Evolutionary conservation across 1,139 yeast species (phyloP).

Genomic region (Suzukiozyma palmioleophila): DNA sequence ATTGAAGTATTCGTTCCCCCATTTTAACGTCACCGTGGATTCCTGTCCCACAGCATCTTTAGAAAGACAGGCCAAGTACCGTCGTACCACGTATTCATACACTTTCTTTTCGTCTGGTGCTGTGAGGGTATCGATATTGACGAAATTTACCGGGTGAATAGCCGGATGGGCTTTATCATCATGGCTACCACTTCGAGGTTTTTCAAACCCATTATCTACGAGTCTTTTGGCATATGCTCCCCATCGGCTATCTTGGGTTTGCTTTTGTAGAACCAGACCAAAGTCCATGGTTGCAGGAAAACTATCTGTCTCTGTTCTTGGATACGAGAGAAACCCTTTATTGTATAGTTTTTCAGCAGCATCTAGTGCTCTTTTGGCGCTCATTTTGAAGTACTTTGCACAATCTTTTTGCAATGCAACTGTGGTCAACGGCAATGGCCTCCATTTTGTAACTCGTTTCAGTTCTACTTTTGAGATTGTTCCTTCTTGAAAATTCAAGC

Average conservation of each 20-base stretch:
- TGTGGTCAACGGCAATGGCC: conserved; percentile 90
- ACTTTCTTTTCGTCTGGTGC: conserved; percentile 60
- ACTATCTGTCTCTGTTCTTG: conserved; percentile 94
- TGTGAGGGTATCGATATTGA: conserved; percentile 28
- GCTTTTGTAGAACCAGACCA: conserved; percentile 53
- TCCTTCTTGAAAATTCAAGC: conserved; percentile 47
- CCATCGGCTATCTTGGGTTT: conserved; percentile 47
- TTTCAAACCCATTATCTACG: conserved; percentile 33
- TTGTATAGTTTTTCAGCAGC: conserved; percentile 86
- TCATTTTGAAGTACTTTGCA: conserved; percentile 64
- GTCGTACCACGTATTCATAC: conserved; percentile 81
- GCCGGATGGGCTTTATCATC: conserved; percentile 99
- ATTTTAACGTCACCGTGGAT: conserved; percentile 58
- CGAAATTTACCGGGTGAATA: conserved; percentile 77
- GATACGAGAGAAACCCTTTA: conserved; percentile 84
- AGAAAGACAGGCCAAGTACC: conserved; percentile 90
- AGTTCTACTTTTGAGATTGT: conserved; percentile 48
- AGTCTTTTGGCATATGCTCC: conserved; percentile 41
- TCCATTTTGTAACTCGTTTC: conserved; percentile 68
- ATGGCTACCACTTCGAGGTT: conserved; percentile 75
- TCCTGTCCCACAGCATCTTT: conserved; percentile 79
- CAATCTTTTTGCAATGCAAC: conserved; percentile 93
- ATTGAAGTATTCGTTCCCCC: conserved; percentile 74
- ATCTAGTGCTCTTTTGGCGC: conserved; percentile 78
- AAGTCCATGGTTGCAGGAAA: conserved; percentile 79